Evolutionary conservation across 768 basidiomycete genomes (phyloP).

Genomic region (Serendipita sp.): DNA sequence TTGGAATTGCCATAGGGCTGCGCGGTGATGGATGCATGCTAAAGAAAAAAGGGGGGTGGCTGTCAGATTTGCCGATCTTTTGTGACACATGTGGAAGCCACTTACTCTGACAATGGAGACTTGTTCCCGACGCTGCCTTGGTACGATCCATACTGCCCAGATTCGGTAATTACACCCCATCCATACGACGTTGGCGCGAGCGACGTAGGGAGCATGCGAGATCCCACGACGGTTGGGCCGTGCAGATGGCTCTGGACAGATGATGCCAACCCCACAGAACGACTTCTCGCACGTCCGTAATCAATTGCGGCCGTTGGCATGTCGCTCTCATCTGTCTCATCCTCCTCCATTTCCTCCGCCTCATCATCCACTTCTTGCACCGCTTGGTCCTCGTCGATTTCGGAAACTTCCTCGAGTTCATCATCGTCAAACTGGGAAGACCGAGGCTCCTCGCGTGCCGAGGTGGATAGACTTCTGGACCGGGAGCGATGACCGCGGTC

Average conservation of each 20-base stretch:
- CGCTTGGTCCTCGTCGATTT: slow-evolving; percentile 8
- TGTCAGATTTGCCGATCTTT: slow-evolving; percentile 5
- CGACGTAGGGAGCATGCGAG: neutral
- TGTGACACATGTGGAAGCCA: neutral
- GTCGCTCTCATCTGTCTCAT: slow-evolving; percentile 6
- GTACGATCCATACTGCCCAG: neutral
- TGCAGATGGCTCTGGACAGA: neutral
- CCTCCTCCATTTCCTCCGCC: slow-evolving; percentile 9
- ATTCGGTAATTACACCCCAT: slow-evolving; percentile 6
- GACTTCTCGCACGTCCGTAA: neutral
- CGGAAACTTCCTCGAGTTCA: slow-evolving; percentile 8
- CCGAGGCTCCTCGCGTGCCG: slow-evolving; percentile 14
- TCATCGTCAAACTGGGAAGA: slow-evolving; percentile 16
- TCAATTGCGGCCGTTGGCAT: neutral
- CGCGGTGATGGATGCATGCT: neutral
- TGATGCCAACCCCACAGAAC: neutral
- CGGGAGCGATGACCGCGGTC: slow-evolving; percentile 12
- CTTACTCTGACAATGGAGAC: slow-evolving; percentile 1
- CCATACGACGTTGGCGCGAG: neutral
- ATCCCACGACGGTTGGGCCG: neutral
- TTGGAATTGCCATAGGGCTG: neutral
- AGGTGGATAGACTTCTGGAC: slow-evolving; percentile 15
- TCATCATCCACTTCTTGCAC: slow-evolving; percentile 8
- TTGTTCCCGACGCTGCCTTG: neutral
- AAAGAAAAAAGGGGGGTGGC: neutral